These are phyloP conservation scores for Paramecium primaurelia DNA, from an alignment of 73 alveolate genomes.

Conservation along the genomic window DNA sequence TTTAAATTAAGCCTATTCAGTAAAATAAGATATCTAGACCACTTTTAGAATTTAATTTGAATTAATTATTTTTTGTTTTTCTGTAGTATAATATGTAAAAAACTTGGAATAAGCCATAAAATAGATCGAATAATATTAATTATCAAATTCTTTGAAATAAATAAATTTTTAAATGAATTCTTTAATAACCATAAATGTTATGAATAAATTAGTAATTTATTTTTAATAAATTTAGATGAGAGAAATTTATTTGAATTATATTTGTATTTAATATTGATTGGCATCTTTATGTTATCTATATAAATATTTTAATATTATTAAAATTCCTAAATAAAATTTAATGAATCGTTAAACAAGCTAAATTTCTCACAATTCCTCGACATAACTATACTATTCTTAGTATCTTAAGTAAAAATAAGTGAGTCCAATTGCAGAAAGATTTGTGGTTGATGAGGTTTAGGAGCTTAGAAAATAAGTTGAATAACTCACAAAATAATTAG, in stretches of 20 bases:
- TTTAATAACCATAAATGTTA: too few relatives aligned
- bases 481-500: neutral
- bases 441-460: neutral
- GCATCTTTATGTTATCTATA: neutral
- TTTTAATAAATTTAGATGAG: too few relatives aligned
- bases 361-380: conserved; percentile 12
- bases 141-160: too few relatives aligned
- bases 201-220: too few relatives aligned
- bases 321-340: conserved; percentile 3
- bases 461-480: neutral
- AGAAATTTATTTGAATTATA: neutral
- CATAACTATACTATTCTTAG: neutral
- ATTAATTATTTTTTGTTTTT: too few relatives aligned
- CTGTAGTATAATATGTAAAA: too few relatives aligned
- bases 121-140: too few relatives aligned
- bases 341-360: conserved; percentile 46
- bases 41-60: too few relatives aligned
- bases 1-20: too few relatives aligned
- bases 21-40: too few relatives aligned
- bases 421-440: conserved; percentile 31
- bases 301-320: neutral
- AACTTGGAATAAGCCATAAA: too few relatives aligned
- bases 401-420: neutral
- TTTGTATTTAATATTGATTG: neutral
- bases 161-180: too few relatives aligned